Evolutionary conservation across 768 basidiomycete genomes (phyloP).

Genomic region (Termitomyces heimii): DNA sequence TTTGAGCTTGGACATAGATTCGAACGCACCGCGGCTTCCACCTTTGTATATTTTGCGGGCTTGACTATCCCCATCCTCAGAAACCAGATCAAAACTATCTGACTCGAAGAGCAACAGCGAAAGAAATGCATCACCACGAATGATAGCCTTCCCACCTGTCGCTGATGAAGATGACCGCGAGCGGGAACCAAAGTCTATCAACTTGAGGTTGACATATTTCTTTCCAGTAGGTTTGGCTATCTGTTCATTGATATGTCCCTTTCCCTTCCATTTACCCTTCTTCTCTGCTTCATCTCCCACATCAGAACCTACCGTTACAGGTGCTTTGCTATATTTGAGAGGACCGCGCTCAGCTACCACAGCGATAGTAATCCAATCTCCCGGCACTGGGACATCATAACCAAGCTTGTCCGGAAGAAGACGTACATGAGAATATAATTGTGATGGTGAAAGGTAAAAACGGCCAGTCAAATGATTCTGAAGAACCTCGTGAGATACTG

Average conservation of each 20-base stretch:
- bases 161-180: conserved; percentile 46
- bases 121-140: conserved; percentile 80
- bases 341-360: conserved; percentile 90
- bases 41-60: conserved; percentile 72
- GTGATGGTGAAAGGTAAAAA: conserved; percentile 85
- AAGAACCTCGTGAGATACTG: conserved; percentile 67
- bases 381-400: conserved; percentile 87
- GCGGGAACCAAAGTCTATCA: conserved; percentile 74
- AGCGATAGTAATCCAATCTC: conserved; percentile 95
- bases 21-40: conserved; percentile 90
- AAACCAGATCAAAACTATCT: conserved; percentile 58
- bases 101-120: conserved; percentile 86
- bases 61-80: conserved; percentile 42
- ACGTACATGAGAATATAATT: conserved; percentile 80
- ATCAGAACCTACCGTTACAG: conserved; percentile 47
- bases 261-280: conserved; percentile 28
- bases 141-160: conserved; percentile 47
- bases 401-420: conserved; percentile 72
- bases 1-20: conserved; percentile 75
- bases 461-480: conserved; percentile 78
- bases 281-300: conserved; percentile 30
- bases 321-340: conserved; percentile 65
- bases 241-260: conserved; percentile 26
- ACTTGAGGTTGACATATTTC: conserved; percentile 82
- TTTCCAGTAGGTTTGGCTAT: conserved; percentile 48